A percentile compares a stretch with the other conserved stretches of the same genome.
phyloP scores from a whole-genome alignment of 371 early-diverging fungal genomes.

The Apophysomyces ossiformis region DNA sequence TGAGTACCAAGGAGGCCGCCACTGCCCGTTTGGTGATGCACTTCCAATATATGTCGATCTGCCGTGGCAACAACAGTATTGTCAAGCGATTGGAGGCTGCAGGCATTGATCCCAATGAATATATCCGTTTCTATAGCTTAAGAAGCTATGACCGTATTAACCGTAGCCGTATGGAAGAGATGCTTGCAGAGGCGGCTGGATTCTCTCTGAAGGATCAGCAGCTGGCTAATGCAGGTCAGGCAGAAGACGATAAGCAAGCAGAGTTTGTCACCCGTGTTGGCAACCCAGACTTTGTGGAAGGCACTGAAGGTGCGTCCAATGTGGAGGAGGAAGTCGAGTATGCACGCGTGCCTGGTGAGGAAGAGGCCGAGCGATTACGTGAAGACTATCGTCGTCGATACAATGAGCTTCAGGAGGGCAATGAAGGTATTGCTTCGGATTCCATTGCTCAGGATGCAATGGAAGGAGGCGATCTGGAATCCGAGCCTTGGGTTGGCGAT shows the following conservation, averaged over 20 bases:
- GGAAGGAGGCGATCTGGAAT: constrained; percentile 37
- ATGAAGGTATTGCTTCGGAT: constrained; percentile 36
- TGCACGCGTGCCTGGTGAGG: constrained; percentile 32
- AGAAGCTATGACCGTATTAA: constrained; percentile 71
- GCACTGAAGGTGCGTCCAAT: constrained; percentile 30
- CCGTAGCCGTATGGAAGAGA: constrained; percentile 37
- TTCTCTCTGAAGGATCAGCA: constrained; percentile 28
- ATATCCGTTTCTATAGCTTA: constrained; percentile 76
- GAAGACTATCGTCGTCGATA: constrained; percentile 6
- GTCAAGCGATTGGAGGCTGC: constrained; percentile 50
- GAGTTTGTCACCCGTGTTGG: constrained; percentile 36
- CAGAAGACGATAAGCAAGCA: constrained; percentile 12
- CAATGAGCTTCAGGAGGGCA: constrained; percentile 22
- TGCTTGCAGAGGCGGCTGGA: constrained; percentile 42
- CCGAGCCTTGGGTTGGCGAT: constrained; percentile 43
- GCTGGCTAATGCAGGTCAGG: neutral
- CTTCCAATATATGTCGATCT: constrained; percentile 78
- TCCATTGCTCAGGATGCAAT: constrained; percentile 44
- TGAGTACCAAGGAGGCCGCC: constrained; percentile 77
- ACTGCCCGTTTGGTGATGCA: constrained; percentile 80
- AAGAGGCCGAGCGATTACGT: neutral
- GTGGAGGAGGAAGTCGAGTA: constrained; percentile 41
- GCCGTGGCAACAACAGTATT: constrained; percentile 71
- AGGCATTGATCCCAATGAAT: constrained; percentile 66
- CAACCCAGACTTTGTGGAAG: constrained; percentile 41